These are phyloP conservation scores for Melampsora americana DNA, from an alignment of 1,284 basidiomycete genomes.

Conservation along the genomic window DNA sequence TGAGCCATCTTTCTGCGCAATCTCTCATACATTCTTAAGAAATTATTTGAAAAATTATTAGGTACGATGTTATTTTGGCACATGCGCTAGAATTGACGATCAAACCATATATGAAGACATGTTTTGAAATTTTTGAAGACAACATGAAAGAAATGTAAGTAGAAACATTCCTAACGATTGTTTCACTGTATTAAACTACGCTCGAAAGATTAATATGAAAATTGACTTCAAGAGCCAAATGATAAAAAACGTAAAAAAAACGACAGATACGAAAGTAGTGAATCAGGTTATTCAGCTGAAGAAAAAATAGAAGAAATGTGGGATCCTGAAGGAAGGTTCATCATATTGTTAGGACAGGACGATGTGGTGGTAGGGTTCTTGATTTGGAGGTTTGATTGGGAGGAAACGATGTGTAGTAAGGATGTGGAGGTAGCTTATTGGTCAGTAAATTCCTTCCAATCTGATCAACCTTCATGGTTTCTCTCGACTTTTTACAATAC, in stretches of 20 bases:
- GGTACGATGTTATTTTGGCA: too few species aligned
- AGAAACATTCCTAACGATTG: background rate
- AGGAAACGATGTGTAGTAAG: constrained; percentile 54
- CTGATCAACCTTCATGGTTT: background rate
- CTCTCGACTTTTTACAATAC: background rate
- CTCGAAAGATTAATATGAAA: background rate
- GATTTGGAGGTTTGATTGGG: constrained; percentile 69
- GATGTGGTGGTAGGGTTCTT: constrained; percentile 59
- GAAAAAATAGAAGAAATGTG: constrained; percentile 65
- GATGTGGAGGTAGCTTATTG: constrained; percentile 65
- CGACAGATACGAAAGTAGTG: constrained; percentile 17
- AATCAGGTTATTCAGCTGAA: constrained; percentile 62
- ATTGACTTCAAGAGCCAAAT: background rate
- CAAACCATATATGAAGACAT: constrained; percentile 2
- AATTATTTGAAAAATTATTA: too few species aligned
- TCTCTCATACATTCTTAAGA: too few species aligned
- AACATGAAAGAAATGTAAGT: constrained; percentile 35
- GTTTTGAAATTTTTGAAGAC: constrained; percentile 25
- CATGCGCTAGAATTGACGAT: background rate
- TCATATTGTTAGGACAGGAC: constrained; percentile 50
- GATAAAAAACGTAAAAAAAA: background rate
- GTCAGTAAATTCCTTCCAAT: constrained; percentile 54
- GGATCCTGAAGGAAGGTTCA: constrained; percentile 62
- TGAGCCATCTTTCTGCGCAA: too few species aligned
- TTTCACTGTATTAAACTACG: background rate